These are phyloP conservation scores for Colletotrichum sp. DNA, from an alignment of 2,329 filamentous ascomycete genomes.

Conservation along the genomic window DNA sequence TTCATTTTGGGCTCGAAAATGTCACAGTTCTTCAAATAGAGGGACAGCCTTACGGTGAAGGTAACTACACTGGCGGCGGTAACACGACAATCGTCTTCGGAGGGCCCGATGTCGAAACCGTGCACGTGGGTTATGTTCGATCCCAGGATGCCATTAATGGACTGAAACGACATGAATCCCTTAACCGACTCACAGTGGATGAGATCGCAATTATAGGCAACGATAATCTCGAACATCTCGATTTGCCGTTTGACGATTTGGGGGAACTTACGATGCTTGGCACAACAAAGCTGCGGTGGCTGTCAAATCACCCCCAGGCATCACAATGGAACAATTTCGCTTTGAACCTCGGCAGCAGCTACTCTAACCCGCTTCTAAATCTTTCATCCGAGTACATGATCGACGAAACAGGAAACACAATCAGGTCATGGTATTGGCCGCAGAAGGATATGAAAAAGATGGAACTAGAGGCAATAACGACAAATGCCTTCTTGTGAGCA, in stretches of 20 bases:
- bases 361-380: neutral
- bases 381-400: neutral
- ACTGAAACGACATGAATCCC: neutral
- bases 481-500: neutral
- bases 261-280: neutral
- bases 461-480: neutral
- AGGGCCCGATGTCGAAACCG: neutral
- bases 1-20: neutral
- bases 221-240: neutral
- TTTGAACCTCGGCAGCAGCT: no score
- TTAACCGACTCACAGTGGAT: neutral
- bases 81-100: neutral
- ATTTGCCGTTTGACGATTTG: neutral
- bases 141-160: neutral
- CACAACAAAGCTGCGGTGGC: neutral
- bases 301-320: neutral
- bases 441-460: neutral
- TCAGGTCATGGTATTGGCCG: neutral
- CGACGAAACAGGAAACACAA: neutral
- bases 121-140: neutral
- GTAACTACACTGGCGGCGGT: neutral
- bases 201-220: neutral
- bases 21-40: neutral
- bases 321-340: neutral
- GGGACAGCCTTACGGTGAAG: no score